phyloP scores from a whole-genome alignment of 2,329 filamentous ascomycete species.

The Cadophora gregata region DNA sequence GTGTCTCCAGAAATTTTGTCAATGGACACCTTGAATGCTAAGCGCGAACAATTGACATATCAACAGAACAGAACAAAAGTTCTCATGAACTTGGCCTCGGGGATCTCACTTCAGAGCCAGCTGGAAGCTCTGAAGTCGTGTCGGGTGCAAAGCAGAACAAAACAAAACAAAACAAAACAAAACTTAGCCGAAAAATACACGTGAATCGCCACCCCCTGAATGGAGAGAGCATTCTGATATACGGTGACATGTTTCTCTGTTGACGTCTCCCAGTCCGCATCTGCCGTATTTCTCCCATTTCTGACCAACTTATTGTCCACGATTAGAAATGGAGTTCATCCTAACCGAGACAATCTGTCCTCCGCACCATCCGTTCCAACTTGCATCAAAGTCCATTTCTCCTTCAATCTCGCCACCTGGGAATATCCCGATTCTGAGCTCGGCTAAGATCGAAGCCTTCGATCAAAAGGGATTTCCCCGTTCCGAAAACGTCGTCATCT shows the following conservation, averaged over 20 bases:
- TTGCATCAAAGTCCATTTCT: neutral
- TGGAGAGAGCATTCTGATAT: neutral
- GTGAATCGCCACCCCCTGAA: conserved; percentile 13
- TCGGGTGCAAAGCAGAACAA: neutral
- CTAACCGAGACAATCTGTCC: neutral
- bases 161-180: conserved; percentile 7
- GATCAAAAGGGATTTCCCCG: neutral
- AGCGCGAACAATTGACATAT: too few species aligned
- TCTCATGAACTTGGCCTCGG: neutral
- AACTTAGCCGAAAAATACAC: neutral
- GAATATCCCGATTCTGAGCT: conserved; percentile 15
- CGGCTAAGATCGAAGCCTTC: neutral
- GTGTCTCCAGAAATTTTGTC: too few species aligned
- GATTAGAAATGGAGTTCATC: neutral
- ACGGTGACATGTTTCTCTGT: neutral
- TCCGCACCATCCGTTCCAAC: neutral
- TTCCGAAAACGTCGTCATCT: neutral
- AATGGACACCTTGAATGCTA: too few species aligned
- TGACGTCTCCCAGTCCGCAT: neutral
- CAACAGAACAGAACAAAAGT: neutral
- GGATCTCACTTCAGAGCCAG: neutral
- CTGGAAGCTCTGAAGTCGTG: neutral
- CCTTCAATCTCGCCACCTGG: conserved; percentile 10
- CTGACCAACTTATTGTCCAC: neutral
- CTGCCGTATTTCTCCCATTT: neutral